phyloP scores from a whole-genome alignment of 2,329 filamentous ascomycete species.

The Penicillium fuscoglaucum region DNA sequence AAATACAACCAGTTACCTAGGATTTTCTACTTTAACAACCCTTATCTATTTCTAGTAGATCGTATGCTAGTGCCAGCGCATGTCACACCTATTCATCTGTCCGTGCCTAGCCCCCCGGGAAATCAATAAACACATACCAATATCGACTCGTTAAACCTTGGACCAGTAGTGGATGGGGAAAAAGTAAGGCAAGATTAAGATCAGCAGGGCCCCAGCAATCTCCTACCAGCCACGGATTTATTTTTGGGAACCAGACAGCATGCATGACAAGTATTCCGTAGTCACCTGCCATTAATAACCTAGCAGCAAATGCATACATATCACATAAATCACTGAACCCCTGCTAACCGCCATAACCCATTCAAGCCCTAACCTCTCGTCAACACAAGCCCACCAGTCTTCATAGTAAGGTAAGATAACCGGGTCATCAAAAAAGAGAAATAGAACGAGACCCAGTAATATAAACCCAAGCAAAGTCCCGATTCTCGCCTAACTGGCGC shows the following conservation, averaged over 20 bases:
- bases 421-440: not conserved
- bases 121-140: not conserved
- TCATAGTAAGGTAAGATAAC: too few species aligned
- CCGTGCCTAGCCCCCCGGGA: not conserved
- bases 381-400: not conserved
- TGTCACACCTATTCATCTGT: not conserved
- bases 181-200: slow-evolving; percentile 2
- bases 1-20: not conserved
- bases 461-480: not conserved
- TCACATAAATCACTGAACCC: not conserved
- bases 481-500: slow-evolving; percentile 6
- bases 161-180: not conserved
- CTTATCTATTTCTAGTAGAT: not conserved
- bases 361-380: not conserved
- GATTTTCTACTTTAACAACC: too few species aligned
- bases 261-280: not conserved
- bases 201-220: not conserved
- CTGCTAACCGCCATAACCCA: not conserved
- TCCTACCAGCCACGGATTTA: not conserved
- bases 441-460: not conserved
- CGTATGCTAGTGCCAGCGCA: not conserved
- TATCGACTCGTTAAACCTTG: not conserved
- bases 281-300: not conserved
- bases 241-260: slow-evolving; percentile 1
- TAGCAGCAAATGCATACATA: not conserved